phyloP scores from a whole-genome alignment of 768 basidiomycete genomes.

The Mycena galericulata region DNA sequence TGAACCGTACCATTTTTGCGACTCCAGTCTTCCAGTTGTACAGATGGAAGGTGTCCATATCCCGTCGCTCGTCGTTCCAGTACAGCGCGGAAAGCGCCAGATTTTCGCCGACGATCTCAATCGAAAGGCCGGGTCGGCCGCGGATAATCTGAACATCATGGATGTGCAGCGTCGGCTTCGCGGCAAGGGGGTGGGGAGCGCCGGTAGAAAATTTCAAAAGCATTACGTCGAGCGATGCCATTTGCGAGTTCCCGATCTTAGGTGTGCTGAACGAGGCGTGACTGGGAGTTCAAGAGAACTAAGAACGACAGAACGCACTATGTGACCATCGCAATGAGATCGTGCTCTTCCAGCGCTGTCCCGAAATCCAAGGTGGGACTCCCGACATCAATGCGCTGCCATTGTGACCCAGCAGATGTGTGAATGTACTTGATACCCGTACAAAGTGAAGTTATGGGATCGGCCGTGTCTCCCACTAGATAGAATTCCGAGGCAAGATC shows the following conservation, averaged over 20 bases:
- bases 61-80: background rate
- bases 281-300: background rate
- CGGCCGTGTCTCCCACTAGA: background rate
- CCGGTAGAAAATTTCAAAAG: slow-evolving; percentile 24
- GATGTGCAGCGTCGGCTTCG: background rate
- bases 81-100: slow-evolving; percentile 15
- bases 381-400: slow-evolving; percentile 6
- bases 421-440: slow-evolving; percentile 12
- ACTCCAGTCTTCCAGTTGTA: slow-evolving; percentile 2
- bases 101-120: slow-evolving; percentile 21
- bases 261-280: background rate
- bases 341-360: slow-evolving; percentile 24
- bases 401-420: background rate
- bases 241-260: background rate
- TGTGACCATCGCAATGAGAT: slow-evolving; percentile 30
- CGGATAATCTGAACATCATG: background rate
- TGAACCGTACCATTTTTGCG: background rate
- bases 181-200: slow-evolving; percentile 5
- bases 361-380: slow-evolving; percentile 25
- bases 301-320: background rate
- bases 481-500: slow-evolving; percentile 12
- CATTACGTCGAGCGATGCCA: slow-evolving; percentile 10
- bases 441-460: background rate
- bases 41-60: slow-evolving; percentile 6
- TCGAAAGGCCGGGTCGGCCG: background rate